Percentiles rank a stretch among this genome's conserved stretches.
phyloP scores from a whole-genome alignment of 768 basidiomycete species.

The Atractiella rhizophila region DNA sequence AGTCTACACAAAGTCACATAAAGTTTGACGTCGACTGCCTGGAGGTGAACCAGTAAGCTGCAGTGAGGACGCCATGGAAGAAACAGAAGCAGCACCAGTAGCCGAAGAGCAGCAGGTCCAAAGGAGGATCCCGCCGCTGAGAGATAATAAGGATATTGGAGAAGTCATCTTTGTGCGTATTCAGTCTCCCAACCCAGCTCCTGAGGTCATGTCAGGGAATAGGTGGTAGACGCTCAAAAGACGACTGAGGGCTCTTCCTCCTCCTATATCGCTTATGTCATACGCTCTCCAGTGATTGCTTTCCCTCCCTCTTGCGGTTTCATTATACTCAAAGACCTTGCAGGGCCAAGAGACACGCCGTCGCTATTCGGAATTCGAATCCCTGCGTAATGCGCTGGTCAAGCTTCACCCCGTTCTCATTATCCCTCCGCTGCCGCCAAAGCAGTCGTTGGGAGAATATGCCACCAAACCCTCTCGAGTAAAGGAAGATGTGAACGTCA shows the following conservation, averaged over 20 bases:
- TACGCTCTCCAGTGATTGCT: slow-evolving; percentile 48
- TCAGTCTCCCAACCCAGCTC: too few relatives aligned
- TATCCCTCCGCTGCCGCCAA: slow-evolving; percentile 89
- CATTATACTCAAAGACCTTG: neutral
- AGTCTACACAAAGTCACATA: too few relatives aligned
- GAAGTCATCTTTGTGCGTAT: too few relatives aligned
- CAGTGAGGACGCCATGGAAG: too few relatives aligned
- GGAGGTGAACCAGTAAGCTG: too few relatives aligned
- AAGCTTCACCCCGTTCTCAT: slow-evolving; percentile 88
- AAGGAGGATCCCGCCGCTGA: too few relatives aligned
- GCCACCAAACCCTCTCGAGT: slow-evolving; percentile 90
- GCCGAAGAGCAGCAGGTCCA: too few relatives aligned
- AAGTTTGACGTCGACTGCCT: too few relatives aligned
- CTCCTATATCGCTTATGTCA: slow-evolving; percentile 83
- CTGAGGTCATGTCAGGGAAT: too few relatives aligned
- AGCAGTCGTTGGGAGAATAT: slow-evolving; percentile 85
- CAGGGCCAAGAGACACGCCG: slow-evolving; percentile 62
- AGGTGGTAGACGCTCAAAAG: slow-evolving; percentile 93
- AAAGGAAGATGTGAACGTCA: slow-evolving; percentile 80
- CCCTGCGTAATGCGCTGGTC: slow-evolving; percentile 51
- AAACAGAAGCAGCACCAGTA: too few relatives aligned
- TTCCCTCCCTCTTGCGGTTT: slow-evolving; percentile 13
- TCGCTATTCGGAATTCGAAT: slow-evolving; percentile 94
- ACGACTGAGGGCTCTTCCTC: slow-evolving; percentile 65
- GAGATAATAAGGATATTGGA: too few relatives aligned